Base-by-base conservation (phyloP, 306 rosid genomes). In the Cicer pinnatifidum region DNA sequence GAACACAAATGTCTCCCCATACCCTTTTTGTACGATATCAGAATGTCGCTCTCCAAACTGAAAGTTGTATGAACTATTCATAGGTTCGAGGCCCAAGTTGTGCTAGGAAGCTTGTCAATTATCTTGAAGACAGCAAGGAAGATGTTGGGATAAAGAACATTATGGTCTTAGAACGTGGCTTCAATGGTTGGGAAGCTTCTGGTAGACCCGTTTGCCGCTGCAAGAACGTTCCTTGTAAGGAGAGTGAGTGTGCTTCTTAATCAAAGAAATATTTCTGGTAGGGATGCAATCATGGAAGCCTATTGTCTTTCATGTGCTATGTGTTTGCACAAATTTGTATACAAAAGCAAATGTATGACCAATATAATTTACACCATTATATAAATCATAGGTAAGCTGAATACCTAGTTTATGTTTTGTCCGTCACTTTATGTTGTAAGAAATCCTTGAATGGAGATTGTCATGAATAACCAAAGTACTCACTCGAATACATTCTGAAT, bases 31-130 rank as follows among this genome's bases (percentile, higher is more conserved):
- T 56, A 46, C 37, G 0, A 65, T 35, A n/a, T 52, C 41, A 65
- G 48, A 70, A 66, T 43, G 56, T 53, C 12, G 60, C 15, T 58
- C 69, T 19, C 58, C 46, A 66, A 72, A 58, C 61, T 44, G 45
- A 66, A 71, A 62, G 53, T 62, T 12, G 50, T 46, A 28, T 67
- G 50, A 62, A 76, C 58, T 71, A 44, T 76, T 71, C 84, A 71
- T 54, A 93, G 98, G 98, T 90, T 77, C 98, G 98, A 40, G 98
- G 98, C 79, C 98, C 97, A 23, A 82, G 77, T 51, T 93, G 97
- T 79, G 98, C 98, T 5, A 82, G 96, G 57, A 90, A 62, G 84
- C 68, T 90, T 8, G 89, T 80, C 69, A 90, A 85, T 73, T 85
- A 85, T 78, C 93, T 93, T 1, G 85, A 80, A 81, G 88, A 85